phyloP scores from a whole-genome alignment of 352 stramenopile genomes.

The Pythium angustatum region DNA sequence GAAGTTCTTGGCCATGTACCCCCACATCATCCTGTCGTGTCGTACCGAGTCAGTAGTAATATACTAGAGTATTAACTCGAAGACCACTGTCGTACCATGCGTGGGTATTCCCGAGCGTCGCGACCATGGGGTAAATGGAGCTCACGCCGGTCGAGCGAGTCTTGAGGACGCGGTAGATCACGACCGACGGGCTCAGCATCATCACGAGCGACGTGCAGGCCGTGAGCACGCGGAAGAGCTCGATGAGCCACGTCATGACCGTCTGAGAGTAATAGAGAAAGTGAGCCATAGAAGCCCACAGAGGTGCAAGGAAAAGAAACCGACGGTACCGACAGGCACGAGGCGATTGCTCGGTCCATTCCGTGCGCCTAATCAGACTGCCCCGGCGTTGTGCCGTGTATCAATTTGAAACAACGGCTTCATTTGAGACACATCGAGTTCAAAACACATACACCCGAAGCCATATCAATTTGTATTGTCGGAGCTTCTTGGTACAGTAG shows the following conservation, averaged over 20 bases:
- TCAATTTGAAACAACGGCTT: too few species aligned
- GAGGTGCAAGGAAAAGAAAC: not conserved
- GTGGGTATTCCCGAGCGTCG: conserved; percentile 38
- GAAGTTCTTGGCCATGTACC: conserved; percentile 44
- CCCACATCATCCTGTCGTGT: conserved; percentile 35
- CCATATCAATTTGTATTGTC: too few species aligned
- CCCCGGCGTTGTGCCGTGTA: too few species aligned
- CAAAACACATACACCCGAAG: too few species aligned
- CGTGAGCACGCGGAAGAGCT: conserved; percentile 33
- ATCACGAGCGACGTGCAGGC: conserved; percentile 37
- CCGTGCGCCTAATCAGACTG: conserved; percentile 10
- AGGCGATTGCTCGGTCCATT: not conserved
- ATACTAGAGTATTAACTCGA: too few species aligned
- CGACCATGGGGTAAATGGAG: conserved; percentile 49
- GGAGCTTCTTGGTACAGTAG: too few species aligned
- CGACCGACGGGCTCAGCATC: conserved; percentile 42
- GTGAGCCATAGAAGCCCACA: too few species aligned
- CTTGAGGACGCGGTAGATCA: conserved; percentile 40
- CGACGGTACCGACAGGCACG: not conserved
- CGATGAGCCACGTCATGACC: conserved; percentile 8
- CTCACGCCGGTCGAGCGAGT: conserved; percentile 38
- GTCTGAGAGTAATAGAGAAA: too few species aligned
- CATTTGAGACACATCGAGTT: too few species aligned
- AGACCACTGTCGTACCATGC: conserved; percentile 27
- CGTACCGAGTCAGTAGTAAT: not conserved